Evolutionary conservation across 495 filamentous ascomycete species (phyloP).

Genomic region (Lepidopterella palustris): DNA sequence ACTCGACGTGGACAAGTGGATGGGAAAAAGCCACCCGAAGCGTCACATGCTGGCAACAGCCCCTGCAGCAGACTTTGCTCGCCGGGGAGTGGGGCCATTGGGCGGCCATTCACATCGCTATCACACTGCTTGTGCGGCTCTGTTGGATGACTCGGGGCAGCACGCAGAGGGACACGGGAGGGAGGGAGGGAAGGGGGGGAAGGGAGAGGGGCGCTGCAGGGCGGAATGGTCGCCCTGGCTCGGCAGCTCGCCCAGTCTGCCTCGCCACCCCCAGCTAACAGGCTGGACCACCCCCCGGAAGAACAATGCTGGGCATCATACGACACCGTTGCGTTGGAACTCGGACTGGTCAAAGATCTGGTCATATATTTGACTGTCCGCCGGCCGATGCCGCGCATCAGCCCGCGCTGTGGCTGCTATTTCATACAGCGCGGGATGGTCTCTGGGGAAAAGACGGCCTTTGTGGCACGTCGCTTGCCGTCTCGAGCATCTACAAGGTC

Average conservation of each 20-base stretch:
- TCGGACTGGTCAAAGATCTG: not conserved
- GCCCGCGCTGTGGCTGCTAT: constrained; percentile 1
- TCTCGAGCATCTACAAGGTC: not conserved
- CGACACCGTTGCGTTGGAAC: not conserved
- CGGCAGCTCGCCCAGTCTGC: not conserved
- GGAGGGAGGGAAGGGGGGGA: not conserved
- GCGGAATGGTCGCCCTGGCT: not conserved
- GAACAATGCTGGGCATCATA: not conserved
- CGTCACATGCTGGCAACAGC: not conserved
- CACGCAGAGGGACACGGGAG: too few species aligned
- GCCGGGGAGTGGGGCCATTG: not conserved
- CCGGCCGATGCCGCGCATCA: not conserved
- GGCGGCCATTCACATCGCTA: not conserved
- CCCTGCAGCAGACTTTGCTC: not conserved
- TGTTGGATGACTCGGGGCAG: not conserved
- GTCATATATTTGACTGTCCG: not conserved
- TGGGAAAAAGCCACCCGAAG: not conserved
- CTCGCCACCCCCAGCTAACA: not conserved
- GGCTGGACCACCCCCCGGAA: not conserved
- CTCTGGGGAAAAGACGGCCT: not conserved
- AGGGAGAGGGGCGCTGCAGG: not conserved
- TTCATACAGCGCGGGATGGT: not conserved
- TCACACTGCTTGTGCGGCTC: not conserved
- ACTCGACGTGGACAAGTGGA: not conserved
- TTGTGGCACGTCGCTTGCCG: not conserved